Base-by-base conservation (phyloP, 2,329 filamentous ascomycete species). In the Paramyrothecium roridum region DNA sequence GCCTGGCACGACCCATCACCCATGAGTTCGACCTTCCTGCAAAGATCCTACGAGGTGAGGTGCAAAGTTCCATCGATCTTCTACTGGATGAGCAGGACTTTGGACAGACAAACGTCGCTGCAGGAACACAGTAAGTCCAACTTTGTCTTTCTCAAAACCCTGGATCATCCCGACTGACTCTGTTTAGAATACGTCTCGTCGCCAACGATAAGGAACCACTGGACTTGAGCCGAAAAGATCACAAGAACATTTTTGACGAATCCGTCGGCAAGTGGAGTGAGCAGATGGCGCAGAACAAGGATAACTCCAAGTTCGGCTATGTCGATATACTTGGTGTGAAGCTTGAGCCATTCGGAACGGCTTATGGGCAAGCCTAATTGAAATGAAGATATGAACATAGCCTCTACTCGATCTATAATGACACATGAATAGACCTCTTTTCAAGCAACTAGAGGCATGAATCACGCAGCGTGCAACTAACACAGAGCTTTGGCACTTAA, bases 51-150 rank as follows among this genome's bases (percentile, higher is more conserved):
- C 56, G 59, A 19, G 60, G 59, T 0, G 64, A 70, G 1, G 74
- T 73, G 6, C 73, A 71, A 16, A 76, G 77, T 0, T 80, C 80
- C 0, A 77, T 86, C 52, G 63, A 80, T 52, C 66, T 72, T 54
- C 60, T 73, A 33, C 57, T 80, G 2, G 78, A 80, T 50, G 76
- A 82, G 43, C 70, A 81, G 37, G 71, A 86, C 59, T 85, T 86
- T 59, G 76, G 54, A 8, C 11, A 63, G 0, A 68, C 61, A 10
- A 67, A 63, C 3, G 37, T 68, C 30, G 61, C 65, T 4, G 67
- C 70, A 1, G 66, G 69, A 8, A 65, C 66, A 20, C 69, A 73
- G 69, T 72, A 60, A 58, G 64, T 64, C 33, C 1, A 19, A 6
- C 0, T 45, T 26, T n/a, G n/a, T n/a, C n/a, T n/a, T n/a, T n/a